Evolutionary conservation across 116 monocot genomes (phyloP), one percentile per base, ranked within the genome.

Genomic region (Cymodocea nodosa): DNA sequence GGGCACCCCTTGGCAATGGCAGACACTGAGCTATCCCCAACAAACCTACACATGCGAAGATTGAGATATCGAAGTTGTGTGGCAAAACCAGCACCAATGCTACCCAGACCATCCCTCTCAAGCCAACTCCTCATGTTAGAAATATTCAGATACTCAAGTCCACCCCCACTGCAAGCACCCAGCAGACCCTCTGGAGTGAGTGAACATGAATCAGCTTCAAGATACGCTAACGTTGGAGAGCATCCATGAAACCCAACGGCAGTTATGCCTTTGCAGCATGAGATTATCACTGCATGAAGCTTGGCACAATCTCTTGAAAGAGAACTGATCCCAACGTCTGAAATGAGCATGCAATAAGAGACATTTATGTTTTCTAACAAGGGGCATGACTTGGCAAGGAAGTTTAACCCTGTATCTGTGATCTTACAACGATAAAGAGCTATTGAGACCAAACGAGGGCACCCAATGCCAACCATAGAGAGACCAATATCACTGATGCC

Each of bases 201-300:
- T 63, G 74, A 51, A 48, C 94, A 94, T 2, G 79, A 86, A 35
- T 90, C 94, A 19, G 94, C 94, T 74, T 90, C 94, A 25, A 94
- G 23, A 74, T 84, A 85, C 55, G 75, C 59, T 22, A 94, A 30
- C 48, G 67, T 79, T 35, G 66, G 53, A 18, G 86, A 78, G 59
- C 87, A 82, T 60, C 77, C 90, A 65, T 24, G 65, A 35, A 94
- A 79, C 10, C 94, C 94, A 14, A 39, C 71, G 1, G 90, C 94
- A 7, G 67, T 75, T 35, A 94, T 56, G 23, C 73, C 69, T 36
- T 66, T 80, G 66, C 94, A 94, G 54, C 57, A 81, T 37, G 90
- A 81, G 11, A 90, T 80, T 64, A 87, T 79, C 36, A 94, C 23
- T 1, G 77, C 59, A 22, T 61, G 74, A 61, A 94, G 51, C 39